Evolutionary conservation across 805 yeast species (phyloP), one percentile per base, ranked within the genome.

Genomic region (Jamesozyma piceae): DNA sequence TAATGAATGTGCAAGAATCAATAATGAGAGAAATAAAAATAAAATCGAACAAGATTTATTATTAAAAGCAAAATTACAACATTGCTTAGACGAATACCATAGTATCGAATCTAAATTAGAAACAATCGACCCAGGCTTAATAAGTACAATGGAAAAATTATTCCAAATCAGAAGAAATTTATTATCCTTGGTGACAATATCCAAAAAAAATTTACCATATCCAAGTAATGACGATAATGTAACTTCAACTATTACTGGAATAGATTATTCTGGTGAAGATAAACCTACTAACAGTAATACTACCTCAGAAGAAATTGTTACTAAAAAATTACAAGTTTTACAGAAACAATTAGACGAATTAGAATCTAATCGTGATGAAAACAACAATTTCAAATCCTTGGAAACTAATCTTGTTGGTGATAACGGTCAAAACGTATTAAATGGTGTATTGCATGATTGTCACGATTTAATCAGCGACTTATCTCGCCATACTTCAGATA

Each of bases 371-470:
- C 67, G 87, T 47, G 81, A 78, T 53, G 62, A 69, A 8, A 71
- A 67, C 41, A 89, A 83, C 18, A 68, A 72, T 49, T 79, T 81
- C 55, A 54, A 54, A 39, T 63, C 70, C 4, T 42, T 62, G 32
- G 67, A 62, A 45, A 53, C 67, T 2, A 58, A 56, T 30, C 41
- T 60, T 40, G 61, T 58, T 14, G 62, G 53, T 27, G 62, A 54
- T 42, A 58, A 63, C 42, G 73, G 74, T 18, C 71, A 68, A 45
- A 63, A 56, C 38, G 78, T 81, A 1, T 62, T 82, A 39, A 81
- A 82, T 55, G 90, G 89, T 6, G 66, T 88, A 35, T 67, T 86
- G 22, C 95, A 87, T 61, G 95, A 87, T 57, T 85, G 95, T 59
- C 78, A 80, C 57, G 80, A 79, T 50, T 69, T 86, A 45, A 65